Conservation (phyloP, 805 yeast species). For the Alloascoidea hylecoeti region DNA sequence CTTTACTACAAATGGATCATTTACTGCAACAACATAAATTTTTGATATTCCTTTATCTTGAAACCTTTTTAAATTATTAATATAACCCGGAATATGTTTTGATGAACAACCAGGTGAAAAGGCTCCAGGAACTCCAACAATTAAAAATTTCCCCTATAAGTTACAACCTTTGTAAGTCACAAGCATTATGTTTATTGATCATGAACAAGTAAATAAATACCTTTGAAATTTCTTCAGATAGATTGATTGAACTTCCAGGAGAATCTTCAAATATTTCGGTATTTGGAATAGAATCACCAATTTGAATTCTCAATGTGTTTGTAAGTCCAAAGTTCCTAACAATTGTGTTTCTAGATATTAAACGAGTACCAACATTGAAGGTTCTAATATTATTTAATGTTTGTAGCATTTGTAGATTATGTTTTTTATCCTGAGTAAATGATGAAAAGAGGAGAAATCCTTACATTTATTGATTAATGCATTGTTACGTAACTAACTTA, state of each 20-base stretch:
- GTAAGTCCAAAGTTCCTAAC: no score
- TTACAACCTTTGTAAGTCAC: not conserved
- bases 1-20: constrained; percentile 74
- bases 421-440: no score
- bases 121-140: constrained; percentile 63
- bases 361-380: no score
- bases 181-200: not conserved
- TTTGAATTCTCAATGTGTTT: constrained; percentile 26
- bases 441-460: no score
- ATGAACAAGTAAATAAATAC: constrained; percentile 3
- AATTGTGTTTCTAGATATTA: no score
- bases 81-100: constrained; percentile 61
- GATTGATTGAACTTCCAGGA: constrained; percentile 47
- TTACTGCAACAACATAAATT: constrained; percentile 61
- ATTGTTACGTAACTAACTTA: no score
- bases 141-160: constrained; percentile 31
- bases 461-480: no score
- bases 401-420: no score
- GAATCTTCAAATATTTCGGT: constrained; percentile 39
- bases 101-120: constrained; percentile 72
- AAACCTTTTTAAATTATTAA: constrained; percentile 35
- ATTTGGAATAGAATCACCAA: constrained; percentile 52
- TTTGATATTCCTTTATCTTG: constrained; percentile 50
- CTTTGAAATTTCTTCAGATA: constrained; percentile 28
- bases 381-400: no score